These are phyloP conservation scores for Aureoboletus auriporus DNA, from an alignment of 768 basidiomycete genomes.

Conservation along the genomic window DNA sequence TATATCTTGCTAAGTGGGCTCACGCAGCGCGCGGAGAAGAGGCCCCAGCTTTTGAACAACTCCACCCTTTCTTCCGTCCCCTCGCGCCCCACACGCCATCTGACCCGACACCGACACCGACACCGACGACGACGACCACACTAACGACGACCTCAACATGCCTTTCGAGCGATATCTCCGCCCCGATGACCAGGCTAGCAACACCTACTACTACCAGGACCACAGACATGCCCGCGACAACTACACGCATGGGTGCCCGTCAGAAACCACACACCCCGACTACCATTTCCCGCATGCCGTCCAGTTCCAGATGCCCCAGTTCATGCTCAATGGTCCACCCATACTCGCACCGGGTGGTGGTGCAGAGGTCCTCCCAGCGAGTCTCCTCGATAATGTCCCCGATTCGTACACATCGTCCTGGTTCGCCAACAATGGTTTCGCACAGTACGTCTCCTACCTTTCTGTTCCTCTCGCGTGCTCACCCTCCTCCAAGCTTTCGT, in stretches of 20 bases:
- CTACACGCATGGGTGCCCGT: not conserved
- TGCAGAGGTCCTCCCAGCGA: conserved; percentile 63
- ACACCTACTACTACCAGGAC: conserved; percentile 13
- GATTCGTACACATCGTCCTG: conserved; percentile 39
- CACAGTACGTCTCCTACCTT: conserved; percentile 17
- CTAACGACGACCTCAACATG: conserved; percentile 24
- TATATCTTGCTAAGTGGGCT: conserved; percentile 2
- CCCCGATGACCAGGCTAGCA: conserved; percentile 15
- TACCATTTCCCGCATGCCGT: conserved; percentile 23
- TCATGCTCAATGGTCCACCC: conserved; percentile 55
- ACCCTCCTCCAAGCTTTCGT: conserved; percentile 21
- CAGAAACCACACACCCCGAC: conserved; percentile 3
- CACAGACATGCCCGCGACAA: conserved; percentile 7
- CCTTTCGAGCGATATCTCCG: conserved; percentile 41
- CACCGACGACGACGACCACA: conserved; percentile 3
- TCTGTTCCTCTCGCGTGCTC: conserved; percentile 3
- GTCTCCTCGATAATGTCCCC: conserved; percentile 26
- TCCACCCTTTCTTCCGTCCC: not conserved
- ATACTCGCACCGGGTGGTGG: conserved; percentile 68
- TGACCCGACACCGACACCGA: not conserved
- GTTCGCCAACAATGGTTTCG: conserved; percentile 47
- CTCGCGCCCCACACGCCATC: not conserved
- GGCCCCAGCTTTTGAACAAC: not conserved
- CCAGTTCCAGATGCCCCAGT: conserved; percentile 63
- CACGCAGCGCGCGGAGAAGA: not conserved